Evolutionary conservation across 2,329 filamentous ascomycete genomes (phyloP).

Genomic region (Colletotrichum theobromicola): DNA sequence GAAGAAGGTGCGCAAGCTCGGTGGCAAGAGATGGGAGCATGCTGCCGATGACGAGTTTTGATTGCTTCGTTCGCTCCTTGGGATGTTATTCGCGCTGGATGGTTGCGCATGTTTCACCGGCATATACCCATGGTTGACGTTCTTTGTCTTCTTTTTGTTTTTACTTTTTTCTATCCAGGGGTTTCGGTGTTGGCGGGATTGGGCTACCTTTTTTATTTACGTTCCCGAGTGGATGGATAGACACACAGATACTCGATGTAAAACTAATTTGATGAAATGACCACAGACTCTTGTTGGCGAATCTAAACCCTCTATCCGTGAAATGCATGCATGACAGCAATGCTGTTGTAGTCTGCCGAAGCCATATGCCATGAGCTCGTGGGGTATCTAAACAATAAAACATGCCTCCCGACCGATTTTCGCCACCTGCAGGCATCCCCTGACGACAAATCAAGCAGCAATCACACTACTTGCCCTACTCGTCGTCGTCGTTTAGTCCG

Average conservation of each 20-base stretch:
- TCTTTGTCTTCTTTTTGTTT: neutral
- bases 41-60: slow-evolving; percentile 41
- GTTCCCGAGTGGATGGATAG: neutral
- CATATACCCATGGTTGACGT: slow-evolving; percentile 12
- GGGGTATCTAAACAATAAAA: slow-evolving; percentile 10
- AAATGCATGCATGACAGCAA: neutral
- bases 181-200: neutral
- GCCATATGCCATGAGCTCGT: neutral
- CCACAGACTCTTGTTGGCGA: neutral
- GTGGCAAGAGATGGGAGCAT: slow-evolving; percentile 51
- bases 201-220: neutral
- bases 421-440: neutral
- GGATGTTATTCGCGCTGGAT: neutral
- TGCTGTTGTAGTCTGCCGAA: neutral
- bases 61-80: neutral
- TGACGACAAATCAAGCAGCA: neutral
- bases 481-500: slow-evolving; percentile 15
- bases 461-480: neutral
- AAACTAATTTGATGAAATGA: neutral
- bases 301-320: neutral
- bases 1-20: slow-evolving; percentile 59
- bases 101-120: slow-evolving; percentile 2
- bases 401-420: neutral
- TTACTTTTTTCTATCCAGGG: neutral
- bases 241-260: neutral